Evolutionary conservation across 2,329 filamentous ascomycete genomes (phyloP), one percentile per base, ranked within the genome.

Genomic region (Plectosphaerella plurivora): DNA sequence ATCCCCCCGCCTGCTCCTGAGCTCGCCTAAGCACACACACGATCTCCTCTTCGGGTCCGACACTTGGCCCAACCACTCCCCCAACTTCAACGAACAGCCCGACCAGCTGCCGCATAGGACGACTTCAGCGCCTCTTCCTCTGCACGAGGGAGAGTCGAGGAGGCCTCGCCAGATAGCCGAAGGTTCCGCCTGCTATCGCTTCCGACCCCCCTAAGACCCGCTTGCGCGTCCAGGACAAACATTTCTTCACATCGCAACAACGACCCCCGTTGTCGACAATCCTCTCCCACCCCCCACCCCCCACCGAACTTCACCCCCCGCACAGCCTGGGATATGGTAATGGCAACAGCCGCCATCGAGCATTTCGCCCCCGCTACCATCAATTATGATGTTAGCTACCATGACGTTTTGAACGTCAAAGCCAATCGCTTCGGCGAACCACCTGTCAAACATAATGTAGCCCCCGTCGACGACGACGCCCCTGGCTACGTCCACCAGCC

Each of bases 61-160:
- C 70, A 68, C 69, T 63, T 70, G 71, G 64, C 68, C 70, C 66
- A 70, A 76, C 69, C 69, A 71, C 60, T 57, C 54, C 57, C 65
- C 76, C 62, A 68, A 72, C 72, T 81, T 79, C 72, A 81, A 76
- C 70, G 75, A 81, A 72, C 74, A 81, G 75, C 75, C 76, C 73
- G 75, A 78, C 83, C 88, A 96, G 90, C 93, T 97, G 94, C 94
- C 94, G 94, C 93, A 99, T 99, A 97, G 91, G 89, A 95, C 88
- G 86, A 84, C 84, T 87, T 87, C 84, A 84, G 83, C 86, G 89
- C 88, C 92, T 96, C 93, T 97, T 97, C 93, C 92, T 96, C 93
- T 94, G 79, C 79, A 78, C 75, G 93, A 92, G 94, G 94, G 93
- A 95, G 94, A 94, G 91, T 96, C 91, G 89, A 91, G 88, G 88